A percentile compares a stretch with the other conserved stretches of the same genome.
phyloP scores from a whole-genome alignment of 1,284 basidiomycete species.

The Cryptococcus hybrid region DNA sequence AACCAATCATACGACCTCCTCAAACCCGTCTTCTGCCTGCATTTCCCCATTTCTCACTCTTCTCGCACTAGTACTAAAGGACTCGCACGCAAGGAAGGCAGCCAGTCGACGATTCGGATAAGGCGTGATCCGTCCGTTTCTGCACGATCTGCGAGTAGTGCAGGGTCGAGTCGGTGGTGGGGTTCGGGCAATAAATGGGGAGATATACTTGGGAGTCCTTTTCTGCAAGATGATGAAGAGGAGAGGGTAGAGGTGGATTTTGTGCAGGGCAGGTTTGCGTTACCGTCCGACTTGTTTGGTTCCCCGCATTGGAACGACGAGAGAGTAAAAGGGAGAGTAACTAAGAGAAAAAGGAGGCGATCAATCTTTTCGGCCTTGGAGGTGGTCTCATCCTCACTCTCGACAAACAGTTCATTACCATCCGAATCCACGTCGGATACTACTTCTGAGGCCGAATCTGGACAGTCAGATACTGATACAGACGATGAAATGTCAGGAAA shows the following conservation, averaged over 20 bases:
- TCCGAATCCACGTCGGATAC: neutral
- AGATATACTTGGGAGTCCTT: constrained; percentile 12
- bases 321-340: neutral
- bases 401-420: neutral
- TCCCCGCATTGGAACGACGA: neutral
- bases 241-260: constrained; percentile 18
- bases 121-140: constrained; percentile 17
- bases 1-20: constrained; percentile 7
- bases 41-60: constrained; percentile 11
- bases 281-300: neutral
- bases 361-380: neutral
- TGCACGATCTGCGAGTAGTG: constrained; percentile 7
- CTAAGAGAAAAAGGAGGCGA: neutral
- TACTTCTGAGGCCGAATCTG: neutral
- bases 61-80: neutral
- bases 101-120: constrained; percentile 18
- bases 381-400: neutral
- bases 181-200: constrained; percentile 19
- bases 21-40: constrained; percentile 29
- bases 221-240: neutral
- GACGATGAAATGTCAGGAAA: neutral
- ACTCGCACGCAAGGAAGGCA: neutral
- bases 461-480: neutral
- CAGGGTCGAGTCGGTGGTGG: constrained; percentile 21
- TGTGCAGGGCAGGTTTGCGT: constrained; percentile 20